Evolutionary conservation across 805 yeast species (phyloP), one percentile per base, ranked within the genome.

Genomic region (Candida ascalaphidarum): DNA sequence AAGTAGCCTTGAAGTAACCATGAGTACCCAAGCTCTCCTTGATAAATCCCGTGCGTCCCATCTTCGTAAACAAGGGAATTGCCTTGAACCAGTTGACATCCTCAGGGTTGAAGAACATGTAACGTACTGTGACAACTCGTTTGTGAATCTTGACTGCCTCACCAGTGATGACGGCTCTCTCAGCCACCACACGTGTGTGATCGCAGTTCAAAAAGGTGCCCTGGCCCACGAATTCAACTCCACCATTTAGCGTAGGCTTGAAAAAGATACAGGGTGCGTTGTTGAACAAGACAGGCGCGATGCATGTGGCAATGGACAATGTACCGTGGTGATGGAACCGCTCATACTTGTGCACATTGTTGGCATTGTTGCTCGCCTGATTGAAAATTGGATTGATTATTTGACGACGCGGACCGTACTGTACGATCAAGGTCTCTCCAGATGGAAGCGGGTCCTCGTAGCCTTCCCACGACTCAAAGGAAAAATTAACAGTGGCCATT

Each of bases 11-110:
- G 73, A 81, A 88, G 64, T 89, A 85, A 38, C 99, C 99, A 52
- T 92, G 98, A 2, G 98, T 92, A 60, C 99, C 99, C 63, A 92
- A 68, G 50, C 88, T 74, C 53, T 89, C 96, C 57, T 84, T 89
- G 52, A 94, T 89, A 55, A 81, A 81, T 31, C 99, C 99, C 13
- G 86, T 69, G 55, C 96, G 77, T 28, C 98, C 99, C 44, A 78
- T 70, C 53, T 83, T 85, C 23, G 97, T 88, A 56, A 85, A 92
- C 35, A 92, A 61, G 23, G 97, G 97, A 41, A 92, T 81, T 4
- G 88, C 79, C 58, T 82, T 83, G 71, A 80, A 92, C 74, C 82
- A 82, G 40, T 72, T 73, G 40, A 94, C 81, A 51, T 92, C 99
- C 26, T 81, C 84, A 8, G 83, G 61, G 47, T 79, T 84, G 77